These are phyloP conservation scores for Nemania serpens DNA, from an alignment of 2,329 filamentous ascomycete species.

Conservation along the genomic window DNA sequence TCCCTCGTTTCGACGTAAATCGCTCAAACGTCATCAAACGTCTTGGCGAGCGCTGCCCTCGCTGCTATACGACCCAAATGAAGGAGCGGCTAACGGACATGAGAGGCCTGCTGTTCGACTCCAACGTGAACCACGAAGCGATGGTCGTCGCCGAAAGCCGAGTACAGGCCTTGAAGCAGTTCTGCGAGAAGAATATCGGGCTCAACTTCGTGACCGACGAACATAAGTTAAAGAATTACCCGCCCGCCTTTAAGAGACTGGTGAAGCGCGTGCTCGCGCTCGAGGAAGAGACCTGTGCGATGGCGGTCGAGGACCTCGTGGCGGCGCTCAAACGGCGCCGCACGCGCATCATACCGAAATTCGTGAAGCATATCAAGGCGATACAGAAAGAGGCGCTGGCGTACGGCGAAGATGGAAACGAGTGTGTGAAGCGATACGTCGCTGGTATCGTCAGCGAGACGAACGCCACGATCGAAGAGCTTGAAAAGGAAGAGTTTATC, in stretches of 20 bases:
- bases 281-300: neutral
- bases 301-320: neutral
- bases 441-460: neutral
- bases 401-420: neutral
- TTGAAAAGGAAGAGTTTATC: neutral
- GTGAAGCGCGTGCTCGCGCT: neutral
- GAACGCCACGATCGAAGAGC: neutral
- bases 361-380: neutral
- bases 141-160: neutral
- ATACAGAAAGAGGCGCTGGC: neutral
- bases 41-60: neutral
- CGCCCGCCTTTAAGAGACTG: neutral
- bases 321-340: neutral
- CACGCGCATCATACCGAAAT: neutral
- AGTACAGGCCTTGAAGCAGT: neutral
- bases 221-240: neutral
- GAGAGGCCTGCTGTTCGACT: neutral
- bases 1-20: neutral
- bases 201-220: neutral
- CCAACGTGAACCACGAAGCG: neutral
- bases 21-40: neutral
- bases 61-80: neutral
- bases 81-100: neutral
- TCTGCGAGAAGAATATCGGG: neutral
- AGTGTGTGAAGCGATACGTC: neutral